phyloP scores from a whole-genome alignment of 306 rosid genomes.

The Casuarina glauca region DNA sequence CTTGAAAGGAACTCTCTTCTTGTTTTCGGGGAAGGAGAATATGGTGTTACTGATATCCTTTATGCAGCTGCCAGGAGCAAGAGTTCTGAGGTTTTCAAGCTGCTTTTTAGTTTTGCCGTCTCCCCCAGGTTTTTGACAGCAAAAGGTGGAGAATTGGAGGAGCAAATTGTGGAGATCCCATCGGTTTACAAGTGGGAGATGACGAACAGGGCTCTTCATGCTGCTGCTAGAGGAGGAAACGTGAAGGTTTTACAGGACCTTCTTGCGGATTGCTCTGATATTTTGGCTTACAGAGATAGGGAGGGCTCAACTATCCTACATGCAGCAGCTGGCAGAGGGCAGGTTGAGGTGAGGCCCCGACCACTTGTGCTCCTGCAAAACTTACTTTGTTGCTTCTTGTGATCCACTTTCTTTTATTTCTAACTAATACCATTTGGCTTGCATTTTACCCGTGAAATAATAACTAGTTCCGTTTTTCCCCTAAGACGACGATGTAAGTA shows the following conservation, averaged over 20 bases:
- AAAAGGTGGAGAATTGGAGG: conserved; percentile 58
- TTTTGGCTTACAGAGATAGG: conserved; percentile 78
- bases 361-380: conserved; percentile 7
- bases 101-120: conserved; percentile 68
- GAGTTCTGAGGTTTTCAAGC: conserved; percentile 52
- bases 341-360: conserved; percentile 67
- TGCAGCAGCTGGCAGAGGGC: conserved; percentile 95
- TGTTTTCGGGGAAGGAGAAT: conserved; percentile 79
- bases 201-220: conserved; percentile 86
- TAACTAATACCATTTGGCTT: background rate
- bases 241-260: conserved; percentile 68
- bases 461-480: background rate
- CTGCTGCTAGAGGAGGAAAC: conserved; percentile 96
- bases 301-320: conserved; percentile 82
- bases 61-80: conserved; percentile 73
- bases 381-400: conserved; percentile 6
- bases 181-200: conserved; percentile 79
- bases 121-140: conserved; percentile 65
- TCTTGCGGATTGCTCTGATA: conserved; percentile 62
- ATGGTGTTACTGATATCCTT: conserved; percentile 67
- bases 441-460: background rate
- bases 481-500: too few relatives aligned
- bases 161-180: conserved; percentile 66
- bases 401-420: conserved; percentile 3
- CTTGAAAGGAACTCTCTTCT: conserved; percentile 60